Conservation (phyloP, 176 grass and related monocot species). For the Areca catechu region DNA sequence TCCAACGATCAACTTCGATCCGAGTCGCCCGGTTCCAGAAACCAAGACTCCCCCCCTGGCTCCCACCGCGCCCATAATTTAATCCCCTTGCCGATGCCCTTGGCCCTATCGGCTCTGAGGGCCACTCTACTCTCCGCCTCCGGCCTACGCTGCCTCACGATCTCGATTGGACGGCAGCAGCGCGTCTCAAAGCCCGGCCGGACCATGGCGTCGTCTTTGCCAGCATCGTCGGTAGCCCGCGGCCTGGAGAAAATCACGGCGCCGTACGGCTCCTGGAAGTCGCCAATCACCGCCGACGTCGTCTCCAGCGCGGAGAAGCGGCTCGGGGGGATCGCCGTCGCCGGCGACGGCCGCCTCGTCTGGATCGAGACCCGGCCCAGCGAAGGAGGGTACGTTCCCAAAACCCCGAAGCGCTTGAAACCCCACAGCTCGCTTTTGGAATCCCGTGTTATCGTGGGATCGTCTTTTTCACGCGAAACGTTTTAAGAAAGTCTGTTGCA, state of each 20-base stretch:
- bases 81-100: too few relatives aligned
- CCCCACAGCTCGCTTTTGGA: too few relatives aligned
- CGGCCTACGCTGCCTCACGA: slow-evolving; percentile 9
- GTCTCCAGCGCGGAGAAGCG: slow-evolving; percentile 59
- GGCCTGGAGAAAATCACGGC: slow-evolving; percentile 27
- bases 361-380: slow-evolving; percentile 76
- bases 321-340: slow-evolving; percentile 52
- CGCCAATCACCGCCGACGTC: slow-evolving; percentile 63
- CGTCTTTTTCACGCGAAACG: too few relatives aligned
- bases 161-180: slow-evolving; percentile 7
- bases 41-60: too few relatives aligned
- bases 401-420: too few relatives aligned
- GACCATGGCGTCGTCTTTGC: slow-evolving; percentile 9
- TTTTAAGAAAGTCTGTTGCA: too few relatives aligned
- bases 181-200: not conserved
- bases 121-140: not conserved
- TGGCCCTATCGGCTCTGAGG: too few relatives aligned
- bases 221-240: not conserved
- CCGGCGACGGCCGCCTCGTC: slow-evolving; percentile 63
- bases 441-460: too few relatives aligned
- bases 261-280: slow-evolving; percentile 87
- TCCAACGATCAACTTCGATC: too few relatives aligned
- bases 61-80: too few relatives aligned
- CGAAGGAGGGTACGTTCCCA: slow-evolving; percentile 57
- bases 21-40: too few relatives aligned